Evolutionary conservation across 2,329 filamentous ascomycete genomes (phyloP).

Genomic region (Trichophyton equinum): DNA sequence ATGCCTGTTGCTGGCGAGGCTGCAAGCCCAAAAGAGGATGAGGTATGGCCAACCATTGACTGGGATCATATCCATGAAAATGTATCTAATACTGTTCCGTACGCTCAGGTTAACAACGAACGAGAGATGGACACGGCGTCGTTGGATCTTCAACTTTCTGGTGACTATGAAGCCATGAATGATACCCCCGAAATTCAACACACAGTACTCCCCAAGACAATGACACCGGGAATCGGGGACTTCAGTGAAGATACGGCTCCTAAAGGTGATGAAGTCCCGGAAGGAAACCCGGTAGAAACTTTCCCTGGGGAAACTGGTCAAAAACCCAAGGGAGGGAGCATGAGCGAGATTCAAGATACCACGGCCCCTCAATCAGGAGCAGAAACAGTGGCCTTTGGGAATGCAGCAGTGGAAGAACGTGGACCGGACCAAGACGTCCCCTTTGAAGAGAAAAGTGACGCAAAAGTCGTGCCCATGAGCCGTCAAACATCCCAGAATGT

Average conservation of each 20-base stretch:
- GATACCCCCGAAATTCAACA: conserved; percentile 9
- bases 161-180: conserved; percentile 7
- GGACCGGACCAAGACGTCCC: background rate
- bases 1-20: background rate
- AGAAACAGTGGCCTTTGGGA: too few relatives aligned
- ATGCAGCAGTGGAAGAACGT: background rate
- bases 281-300: background rate
- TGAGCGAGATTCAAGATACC: background rate
- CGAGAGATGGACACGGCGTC: conserved; percentile 11
- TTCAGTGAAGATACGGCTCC: conserved; percentile 12
- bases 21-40: conserved; percentile 17
- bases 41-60: conserved; percentile 28
- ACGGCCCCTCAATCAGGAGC: too few relatives aligned
- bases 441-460: too few relatives aligned
- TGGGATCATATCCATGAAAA: conserved; percentile 20
- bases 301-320: background rate
- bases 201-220: background rate
- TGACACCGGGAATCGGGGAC: conserved; percentile 9
- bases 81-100: conserved; percentile 3
- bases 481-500: background rate
- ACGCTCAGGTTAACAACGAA: conserved; percentile 1
- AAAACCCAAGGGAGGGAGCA: background rate
- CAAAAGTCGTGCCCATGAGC: background rate
- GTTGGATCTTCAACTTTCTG: conserved; percentile 12
- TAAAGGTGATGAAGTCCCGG: background rate